Conservation (phyloP, 2,329 filamentous ascomycete genomes). For the Furcasterigmium sp. region DNA sequence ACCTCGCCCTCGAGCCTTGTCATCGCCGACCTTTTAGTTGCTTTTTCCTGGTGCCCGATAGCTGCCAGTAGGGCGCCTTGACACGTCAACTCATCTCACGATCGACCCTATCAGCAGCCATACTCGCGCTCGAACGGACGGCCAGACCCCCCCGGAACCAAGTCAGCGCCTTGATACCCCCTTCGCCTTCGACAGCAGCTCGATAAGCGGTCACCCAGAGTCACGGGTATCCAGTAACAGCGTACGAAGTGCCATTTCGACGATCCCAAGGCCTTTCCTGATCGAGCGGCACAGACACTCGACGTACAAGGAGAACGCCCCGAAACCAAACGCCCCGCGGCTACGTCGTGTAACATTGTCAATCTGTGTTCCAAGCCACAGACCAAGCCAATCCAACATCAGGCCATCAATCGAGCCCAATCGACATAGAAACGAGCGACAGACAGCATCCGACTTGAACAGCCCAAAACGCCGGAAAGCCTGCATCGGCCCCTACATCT, state of each 20-base stretch:
- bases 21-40: not conserved
- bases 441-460: not conserved
- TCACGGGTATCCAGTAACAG: too few species aligned
- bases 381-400: not conserved
- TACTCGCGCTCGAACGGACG: too few species aligned
- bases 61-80: too few species aligned
- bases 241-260: not conserved
- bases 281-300: not conserved
- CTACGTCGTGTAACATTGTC: not conserved
- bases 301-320: not conserved
- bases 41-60: not conserved
- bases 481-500: not conserved
- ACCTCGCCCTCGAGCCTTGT: not conserved
- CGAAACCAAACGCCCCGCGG: not conserved
- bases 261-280: not conserved
- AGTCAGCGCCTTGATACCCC: too few species aligned
- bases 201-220: too few species aligned
- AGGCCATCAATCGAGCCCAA: not conserved
- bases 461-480: too few species aligned
- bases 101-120: too few species aligned
- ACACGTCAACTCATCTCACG: too few species aligned
- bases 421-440: not conserved
- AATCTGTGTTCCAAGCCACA: not conserved
- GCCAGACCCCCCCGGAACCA: too few species aligned
- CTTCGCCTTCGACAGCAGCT: too few species aligned